phyloP scores from a whole-genome alignment of 2,329 filamentous ascomycete species.

The Colletotrichum phormii region DNA sequence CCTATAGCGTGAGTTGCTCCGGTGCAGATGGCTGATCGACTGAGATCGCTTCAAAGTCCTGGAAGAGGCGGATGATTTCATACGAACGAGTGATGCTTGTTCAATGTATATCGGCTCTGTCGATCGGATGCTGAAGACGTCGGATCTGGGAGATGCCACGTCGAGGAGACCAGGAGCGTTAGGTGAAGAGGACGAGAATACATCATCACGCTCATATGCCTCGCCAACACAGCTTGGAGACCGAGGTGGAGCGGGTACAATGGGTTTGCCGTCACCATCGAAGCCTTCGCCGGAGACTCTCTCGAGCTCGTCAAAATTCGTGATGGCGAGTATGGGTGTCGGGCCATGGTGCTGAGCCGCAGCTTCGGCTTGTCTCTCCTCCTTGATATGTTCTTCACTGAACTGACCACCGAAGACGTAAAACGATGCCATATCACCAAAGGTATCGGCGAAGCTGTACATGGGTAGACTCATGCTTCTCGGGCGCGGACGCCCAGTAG shows the following conservation, averaged over 20 bases:
- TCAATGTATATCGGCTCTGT: slow-evolving; percentile 53
- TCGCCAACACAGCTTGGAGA: slow-evolving; percentile 51
- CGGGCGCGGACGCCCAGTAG: slow-evolving; percentile 50
- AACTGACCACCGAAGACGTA: slow-evolving; percentile 57
- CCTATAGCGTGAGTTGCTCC: slow-evolving; percentile 45
- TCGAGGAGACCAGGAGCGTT: slow-evolving; percentile 37
- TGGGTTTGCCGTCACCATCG: slow-evolving; percentile 43
- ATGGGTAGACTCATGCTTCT: slow-evolving; percentile 63
- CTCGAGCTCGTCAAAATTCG: slow-evolving; percentile 71
- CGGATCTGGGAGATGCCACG: slow-evolving; percentile 47
- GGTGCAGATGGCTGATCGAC: slow-evolving; percentile 52
- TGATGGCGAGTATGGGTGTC: slow-evolving; percentile 44
- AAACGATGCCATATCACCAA: slow-evolving; percentile 58
- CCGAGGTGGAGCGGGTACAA: slow-evolving; percentile 33
- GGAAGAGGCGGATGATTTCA: slow-evolving; percentile 44
- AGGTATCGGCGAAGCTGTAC: slow-evolving; percentile 56
- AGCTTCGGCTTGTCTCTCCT: background rate
- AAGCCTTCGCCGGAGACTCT: slow-evolving; percentile 86
- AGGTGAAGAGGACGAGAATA: slow-evolving; percentile 30
- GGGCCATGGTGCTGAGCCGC: background rate
- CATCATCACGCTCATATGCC: slow-evolving; percentile 40
- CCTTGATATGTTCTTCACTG: background rate
- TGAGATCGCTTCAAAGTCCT: slow-evolving; percentile 46
- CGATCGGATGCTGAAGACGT: slow-evolving; percentile 48
- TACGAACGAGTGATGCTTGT: slow-evolving; percentile 53